These are phyloP conservation scores for Pyrenophora teres DNA, from an alignment of 2,329 filamentous ascomycete species.

Conservation along the genomic window DNA sequence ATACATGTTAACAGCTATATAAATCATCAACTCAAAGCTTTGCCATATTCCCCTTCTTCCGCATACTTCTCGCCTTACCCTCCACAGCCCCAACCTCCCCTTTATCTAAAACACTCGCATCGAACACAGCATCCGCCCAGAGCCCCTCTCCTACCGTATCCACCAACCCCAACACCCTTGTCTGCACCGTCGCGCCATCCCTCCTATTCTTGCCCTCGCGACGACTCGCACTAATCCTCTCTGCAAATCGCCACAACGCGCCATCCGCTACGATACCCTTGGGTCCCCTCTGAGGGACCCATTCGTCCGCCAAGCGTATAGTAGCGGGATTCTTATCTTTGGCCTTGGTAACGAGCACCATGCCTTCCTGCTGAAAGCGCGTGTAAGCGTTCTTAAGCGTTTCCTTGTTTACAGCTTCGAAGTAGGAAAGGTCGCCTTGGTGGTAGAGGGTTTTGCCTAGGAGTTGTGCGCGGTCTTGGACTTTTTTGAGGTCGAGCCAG, in stretches of 20 bases:
- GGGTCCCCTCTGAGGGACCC: constrained; percentile 67
- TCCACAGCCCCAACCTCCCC: constrained; percentile 15
- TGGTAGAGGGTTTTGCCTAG: constrained; percentile 96
- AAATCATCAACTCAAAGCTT: constrained; percentile 26
- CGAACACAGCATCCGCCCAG: constrained; percentile 57
- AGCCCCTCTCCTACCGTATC: constrained; percentile 73
- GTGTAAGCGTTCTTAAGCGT: constrained; percentile 91
- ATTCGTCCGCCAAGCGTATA: constrained; percentile 73
- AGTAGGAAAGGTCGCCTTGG: constrained; percentile 95
- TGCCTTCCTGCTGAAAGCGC: constrained; percentile 88
- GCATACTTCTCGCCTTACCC: constrained; percentile 34
- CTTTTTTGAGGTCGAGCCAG: constrained; percentile 79
- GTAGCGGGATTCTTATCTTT: constrained; percentile 68
- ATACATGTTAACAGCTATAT: too few relatives aligned
- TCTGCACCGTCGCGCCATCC: constrained; percentile 89
- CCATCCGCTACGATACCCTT: constrained; percentile 69
- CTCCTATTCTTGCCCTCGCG: constrained; percentile 94
- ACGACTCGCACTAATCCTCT: constrained; percentile 79
- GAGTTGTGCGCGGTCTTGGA: constrained; percentile 80
- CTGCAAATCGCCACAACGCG: constrained; percentile 87
- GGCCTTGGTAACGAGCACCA: constrained; percentile 71
- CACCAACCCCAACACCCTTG: constrained; percentile 75
- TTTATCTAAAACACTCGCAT: constrained; percentile 8
- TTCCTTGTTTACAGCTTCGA: constrained; percentile 98
- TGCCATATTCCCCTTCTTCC: constrained; percentile 42